Evolutionary conservation across 2,329 filamentous ascomycete species (phyloP).

Genomic region (Pseudonectria foliicola): DNA sequence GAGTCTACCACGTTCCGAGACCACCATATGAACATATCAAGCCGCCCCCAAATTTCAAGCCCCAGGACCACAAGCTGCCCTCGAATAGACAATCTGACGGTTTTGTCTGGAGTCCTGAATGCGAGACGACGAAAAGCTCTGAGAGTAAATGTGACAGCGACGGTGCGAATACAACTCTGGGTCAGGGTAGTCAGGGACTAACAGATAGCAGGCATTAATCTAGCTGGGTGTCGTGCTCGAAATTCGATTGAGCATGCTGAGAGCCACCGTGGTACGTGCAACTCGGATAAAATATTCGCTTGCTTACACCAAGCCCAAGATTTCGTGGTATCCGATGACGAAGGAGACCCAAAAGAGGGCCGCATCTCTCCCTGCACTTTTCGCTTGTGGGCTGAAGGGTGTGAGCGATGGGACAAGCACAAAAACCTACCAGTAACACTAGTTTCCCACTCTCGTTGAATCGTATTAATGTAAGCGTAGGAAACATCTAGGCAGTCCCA

Average conservation of each 20-base stretch:
- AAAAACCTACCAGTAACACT: constrained; percentile 1
- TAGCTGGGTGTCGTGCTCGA: too few species aligned
- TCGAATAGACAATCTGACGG: not conserved
- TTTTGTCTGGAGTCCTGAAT: not conserved
- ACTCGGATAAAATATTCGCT: too few species aligned
- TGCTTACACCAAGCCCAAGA: not conserved
- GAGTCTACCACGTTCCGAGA: constrained; percentile 5
- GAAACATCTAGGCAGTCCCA: too few species aligned
- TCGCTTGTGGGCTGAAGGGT: constrained; percentile 29
- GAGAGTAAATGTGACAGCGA: not conserved
- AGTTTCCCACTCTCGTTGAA: too few species aligned
- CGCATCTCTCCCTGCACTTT: constrained; percentile 38
- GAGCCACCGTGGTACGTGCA: too few species aligned
- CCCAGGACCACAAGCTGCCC: constrained; percentile 2
- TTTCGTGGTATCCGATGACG: constrained; percentile 31
- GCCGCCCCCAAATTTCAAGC: not conserved
- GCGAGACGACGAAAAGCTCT: not conserved
- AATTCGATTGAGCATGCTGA: too few species aligned
- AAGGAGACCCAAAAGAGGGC: constrained; percentile 29
- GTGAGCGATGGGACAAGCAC: constrained; percentile 21
- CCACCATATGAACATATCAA: constrained; percentile 7
- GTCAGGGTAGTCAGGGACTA: not conserved
- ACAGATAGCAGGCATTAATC: too few species aligned
- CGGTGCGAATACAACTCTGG: too few species aligned
- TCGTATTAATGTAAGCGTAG: too few species aligned